Evolutionary conservation across 345 rosid species (phyloP).

Genomic region (Dipteronia sinensis): DNA sequence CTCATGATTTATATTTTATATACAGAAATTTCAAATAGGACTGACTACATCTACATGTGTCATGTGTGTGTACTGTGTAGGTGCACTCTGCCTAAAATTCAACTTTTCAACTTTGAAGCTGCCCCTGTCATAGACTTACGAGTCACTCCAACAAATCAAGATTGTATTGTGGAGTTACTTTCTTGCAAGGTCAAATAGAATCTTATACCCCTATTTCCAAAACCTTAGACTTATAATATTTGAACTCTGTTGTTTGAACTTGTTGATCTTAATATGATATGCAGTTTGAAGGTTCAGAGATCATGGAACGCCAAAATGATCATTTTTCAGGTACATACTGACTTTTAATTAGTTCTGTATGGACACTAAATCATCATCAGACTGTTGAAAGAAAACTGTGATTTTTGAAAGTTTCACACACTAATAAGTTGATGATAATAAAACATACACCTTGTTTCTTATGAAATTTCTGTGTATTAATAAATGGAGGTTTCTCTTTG

Average conservation of each 20-base stretch:
- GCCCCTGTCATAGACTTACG: conserved; percentile 68
- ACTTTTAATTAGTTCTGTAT: background rate
- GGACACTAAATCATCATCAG: background rate
- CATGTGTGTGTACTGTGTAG: too few species aligned
- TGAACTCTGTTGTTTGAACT: background rate
- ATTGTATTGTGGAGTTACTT: conserved; percentile 75
- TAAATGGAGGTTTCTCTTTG: background rate
- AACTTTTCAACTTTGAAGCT: conserved; percentile 71
- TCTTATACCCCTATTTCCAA: too few species aligned
- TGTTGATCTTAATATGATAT: conserved; percentile 12
- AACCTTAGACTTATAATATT: too few species aligned
- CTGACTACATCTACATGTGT: conserved; percentile 18
- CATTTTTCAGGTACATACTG: conserved; percentile 60
- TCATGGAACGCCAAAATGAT: conserved; percentile 68
- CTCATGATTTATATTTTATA: too few species aligned
- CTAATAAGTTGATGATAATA: background rate
- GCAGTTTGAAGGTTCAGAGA: conserved; percentile 78
- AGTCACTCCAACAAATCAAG: conserved; percentile 56
- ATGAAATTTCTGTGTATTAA: background rate
- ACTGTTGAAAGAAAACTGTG: background rate
- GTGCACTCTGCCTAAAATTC: conserved; percentile 67
- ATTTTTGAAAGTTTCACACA: background rate
- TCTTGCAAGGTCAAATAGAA: conserved; percentile 53
- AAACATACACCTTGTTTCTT: background rate
- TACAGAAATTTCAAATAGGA: background rate